Conservation (phyloP, 768 basidiomycete genomes). For the Lactifluus hygrophoroides region DNA sequence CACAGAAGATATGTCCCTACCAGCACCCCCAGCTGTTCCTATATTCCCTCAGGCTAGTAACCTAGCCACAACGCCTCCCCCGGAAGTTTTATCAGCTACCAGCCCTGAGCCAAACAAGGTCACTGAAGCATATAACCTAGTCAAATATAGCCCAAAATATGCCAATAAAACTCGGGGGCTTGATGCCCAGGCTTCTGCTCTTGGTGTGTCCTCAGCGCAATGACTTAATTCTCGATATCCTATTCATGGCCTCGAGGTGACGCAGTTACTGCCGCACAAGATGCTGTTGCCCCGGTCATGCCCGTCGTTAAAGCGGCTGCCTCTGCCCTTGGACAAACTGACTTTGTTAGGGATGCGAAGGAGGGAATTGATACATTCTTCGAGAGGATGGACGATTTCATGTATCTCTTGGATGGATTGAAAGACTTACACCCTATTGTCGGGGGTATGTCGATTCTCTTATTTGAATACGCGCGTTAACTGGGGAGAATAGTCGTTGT, state of each 20-base stretch:
- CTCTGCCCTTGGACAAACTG: not conserved
- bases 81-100: not conserved
- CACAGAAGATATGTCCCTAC: not conserved
- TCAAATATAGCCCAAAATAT: not conserved
- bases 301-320: conserved; percentile 1
- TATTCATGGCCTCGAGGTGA: not conserved
- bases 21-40: not conserved
- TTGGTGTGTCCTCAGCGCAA: not conserved
- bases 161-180: not conserved
- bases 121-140: not conserved
- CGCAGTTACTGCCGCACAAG: not conserved
- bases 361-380: conserved; percentile 21
- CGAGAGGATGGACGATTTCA: conserved; percentile 23
- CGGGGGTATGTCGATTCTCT: conserved; percentile 17
- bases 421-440: conserved; percentile 26
- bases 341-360: conserved; percentile 10
- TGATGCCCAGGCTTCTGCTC: too few relatives aligned
- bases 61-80: not conserved
- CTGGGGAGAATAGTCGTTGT: conserved; percentile 33
- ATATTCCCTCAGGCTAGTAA: not conserved
- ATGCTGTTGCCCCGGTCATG: not conserved
- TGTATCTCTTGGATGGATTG: conserved; percentile 26
- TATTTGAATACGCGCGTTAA: not conserved
- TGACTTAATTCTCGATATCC: not conserved
- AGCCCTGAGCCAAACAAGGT: not conserved